These are phyloP conservation scores for Exophiala phaeomuriformis DNA, from an alignment of 2,329 filamentous ascomycete species.

Conservation along the genomic window DNA sequence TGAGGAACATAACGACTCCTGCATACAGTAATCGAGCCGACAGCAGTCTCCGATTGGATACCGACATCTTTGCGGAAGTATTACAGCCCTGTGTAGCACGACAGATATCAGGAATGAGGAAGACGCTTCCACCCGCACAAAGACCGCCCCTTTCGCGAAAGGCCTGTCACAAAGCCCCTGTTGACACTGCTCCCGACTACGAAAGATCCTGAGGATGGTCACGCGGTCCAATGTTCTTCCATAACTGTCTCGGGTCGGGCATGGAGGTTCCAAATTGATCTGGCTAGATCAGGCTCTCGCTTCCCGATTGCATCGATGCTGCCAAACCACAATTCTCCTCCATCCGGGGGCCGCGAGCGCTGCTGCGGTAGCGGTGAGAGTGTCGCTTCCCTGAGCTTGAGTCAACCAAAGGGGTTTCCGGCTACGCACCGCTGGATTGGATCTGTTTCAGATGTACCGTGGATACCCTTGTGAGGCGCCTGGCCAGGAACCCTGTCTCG, in stretches of 20 bases:
- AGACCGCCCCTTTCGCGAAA: background rate
- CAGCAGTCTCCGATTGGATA: background rate
- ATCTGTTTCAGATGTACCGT: background rate
- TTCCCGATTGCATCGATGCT: background rate
- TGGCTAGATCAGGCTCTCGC: background rate
- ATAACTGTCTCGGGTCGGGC: background rate
- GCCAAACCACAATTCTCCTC: background rate
- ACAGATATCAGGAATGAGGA: background rate
- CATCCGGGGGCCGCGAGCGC: too few relatives aligned
- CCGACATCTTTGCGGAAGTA: background rate
- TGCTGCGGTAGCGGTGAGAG: background rate
- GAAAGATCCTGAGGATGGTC: constrained; percentile 2
- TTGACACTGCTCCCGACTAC: background rate
- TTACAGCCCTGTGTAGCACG: background rate
- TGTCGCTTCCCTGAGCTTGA: background rate
- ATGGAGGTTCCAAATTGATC: background rate
- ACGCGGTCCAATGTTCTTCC: background rate
- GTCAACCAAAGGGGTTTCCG: background rate
- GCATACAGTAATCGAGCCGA: background rate
- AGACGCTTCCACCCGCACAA: background rate
- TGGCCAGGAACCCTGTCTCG: background rate
- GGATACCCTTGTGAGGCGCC: background rate
- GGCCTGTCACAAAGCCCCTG: background rate
- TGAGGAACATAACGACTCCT: background rate
- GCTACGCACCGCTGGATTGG: background rate